Evolutionary conservation across 2,329 filamentous ascomycete genomes (phyloP), one percentile per base, ranked within the genome.

Genomic region (Calonectria leucothoes): DNA sequence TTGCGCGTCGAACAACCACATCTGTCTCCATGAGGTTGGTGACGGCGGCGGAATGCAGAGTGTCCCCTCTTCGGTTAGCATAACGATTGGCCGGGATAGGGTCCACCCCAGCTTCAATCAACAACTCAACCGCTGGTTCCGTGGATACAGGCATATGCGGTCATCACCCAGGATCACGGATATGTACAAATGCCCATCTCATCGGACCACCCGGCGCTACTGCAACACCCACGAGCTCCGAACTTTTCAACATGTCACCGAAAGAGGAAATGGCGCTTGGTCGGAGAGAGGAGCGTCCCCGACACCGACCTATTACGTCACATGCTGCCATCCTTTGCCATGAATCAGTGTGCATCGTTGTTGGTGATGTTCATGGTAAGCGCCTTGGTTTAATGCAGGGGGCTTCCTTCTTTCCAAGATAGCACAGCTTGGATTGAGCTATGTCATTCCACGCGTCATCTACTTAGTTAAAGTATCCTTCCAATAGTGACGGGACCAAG

Each of bases 241-340:
- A 70, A 31, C 55, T 45, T 59, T 70, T 70, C 72, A 67, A 72
- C 52, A 70, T 76, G 70, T 35, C 69, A 66, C 72, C 71, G n/a
- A 66, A 73, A 77, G 23, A 33, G 76, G 74, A 75, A 74, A 74
- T 74, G 59, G 63, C 57, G 29, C 55, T 69, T 49, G 55, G 48
- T 25, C 68, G 72, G 55, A 48, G 64, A 48, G 35, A 61, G 27
- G 39, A 52, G 17, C 64, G 39, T 59, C 35, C 64, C 61, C 42
- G 66, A 64, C 51, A 15, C 70, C 71, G 69, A 75, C 66, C 70
- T 42, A 70, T 73, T 76, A 78, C 78, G 78, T 80, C 78, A 79
- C 69, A 48, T 35, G 37, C 57, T 55, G 29, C 42, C 37, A 25
- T 70, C 29, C 49, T 35, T 66, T 49, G 45, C 45, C 63, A 6